A percentile compares a stretch with the other conserved stretches of the same genome.
phyloP scores from a whole-genome alignment of 495 filamentous ascomycete species.

The Hypoxylon lenormandii region DNA sequence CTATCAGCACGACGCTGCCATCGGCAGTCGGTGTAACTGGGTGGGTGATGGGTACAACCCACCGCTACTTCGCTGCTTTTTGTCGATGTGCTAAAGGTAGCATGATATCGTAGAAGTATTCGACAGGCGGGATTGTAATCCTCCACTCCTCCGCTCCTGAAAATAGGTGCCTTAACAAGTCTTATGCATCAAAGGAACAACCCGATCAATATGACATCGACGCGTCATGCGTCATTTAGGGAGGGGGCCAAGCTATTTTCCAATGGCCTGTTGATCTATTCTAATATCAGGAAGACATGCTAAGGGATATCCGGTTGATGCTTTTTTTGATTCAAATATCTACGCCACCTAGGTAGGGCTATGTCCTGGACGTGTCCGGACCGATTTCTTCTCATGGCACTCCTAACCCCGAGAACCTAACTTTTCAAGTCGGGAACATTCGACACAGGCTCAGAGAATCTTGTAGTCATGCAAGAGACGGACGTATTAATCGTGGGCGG shows the following conservation, averaged over 20 bases:
- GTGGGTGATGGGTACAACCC: neutral
- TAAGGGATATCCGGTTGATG: neutral
- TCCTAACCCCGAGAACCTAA: neutral
- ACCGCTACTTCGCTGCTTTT: neutral
- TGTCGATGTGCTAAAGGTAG: neutral
- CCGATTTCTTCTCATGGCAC: neutral
- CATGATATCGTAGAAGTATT: neutral
- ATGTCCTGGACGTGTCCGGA: constrained; percentile 4
- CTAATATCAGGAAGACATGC: neutral
- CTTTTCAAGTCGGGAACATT: neutral
- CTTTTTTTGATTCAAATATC: constrained; percentile 24
- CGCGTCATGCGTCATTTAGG: constrained; percentile 36
- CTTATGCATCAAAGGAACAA: constrained; percentile 9
- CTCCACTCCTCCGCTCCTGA: neutral
- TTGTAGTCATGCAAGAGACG: constrained; percentile 17
- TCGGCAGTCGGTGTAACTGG: neutral
- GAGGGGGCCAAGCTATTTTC: neutral
- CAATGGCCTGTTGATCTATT: neutral
- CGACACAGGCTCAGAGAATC: constrained; percentile 3
- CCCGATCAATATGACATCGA: constrained; percentile 11
- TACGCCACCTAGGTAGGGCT: constrained; percentile 5
- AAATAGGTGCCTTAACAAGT: constrained; percentile 10
- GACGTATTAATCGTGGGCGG: constrained; percentile 51
- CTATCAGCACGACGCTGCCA: too few species aligned
- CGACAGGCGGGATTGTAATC: constrained; percentile 3